Evolutionary conservation across 2,329 filamentous ascomycete genomes (phyloP), one percentile per base, ranked within the genome.

Genomic region (Lachnellula cervina): DNA sequence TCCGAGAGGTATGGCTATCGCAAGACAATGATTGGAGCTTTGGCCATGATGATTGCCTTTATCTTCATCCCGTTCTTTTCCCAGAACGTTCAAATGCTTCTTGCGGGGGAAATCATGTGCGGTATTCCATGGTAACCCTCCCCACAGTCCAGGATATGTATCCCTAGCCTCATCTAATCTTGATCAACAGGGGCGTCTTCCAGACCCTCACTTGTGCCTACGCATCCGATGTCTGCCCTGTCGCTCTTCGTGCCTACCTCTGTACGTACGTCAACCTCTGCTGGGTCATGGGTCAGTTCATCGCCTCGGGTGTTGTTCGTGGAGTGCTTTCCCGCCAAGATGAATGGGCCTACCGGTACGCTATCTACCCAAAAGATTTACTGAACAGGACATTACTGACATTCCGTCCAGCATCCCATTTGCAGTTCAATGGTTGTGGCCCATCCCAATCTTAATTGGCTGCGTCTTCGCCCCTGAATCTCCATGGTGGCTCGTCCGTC

Each of bases 261-360:
- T 64, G 53, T 2, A 79, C 78, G 1, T 81, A 79, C 51, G 75
- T 78, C 58, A 79, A 80, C 64, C 73, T 79, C 58, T 80, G 78
- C 71, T 82, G 78, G 78, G 77, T 67, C 2, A 61, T 79, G 5
- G 76, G 77, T 23, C 76, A 79, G 60, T 64, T 79, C 48, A 74
- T 79, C 52, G 75, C 74, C 21, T 71, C 77, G 42, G 75, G 75
- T 6, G 75, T 78, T 16, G 73, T 79, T 54, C 73, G 72, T 57
- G 67, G 67, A 7, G 72, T 76, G 69, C 61, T 77, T 25, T 58
- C 64, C 25, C 67, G 73, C 8, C 35, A 68, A 3, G 74, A 74
- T 53, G 66, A 78, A 62, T 78, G 76, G 76, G 72, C 74, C 4
- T 79, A 77, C 62, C 70, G 75, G 3, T 76, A 43, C 19, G 52